Conservation (phyloP, 1,139 yeast genomes). For the Blastobotrys apis region DNA sequence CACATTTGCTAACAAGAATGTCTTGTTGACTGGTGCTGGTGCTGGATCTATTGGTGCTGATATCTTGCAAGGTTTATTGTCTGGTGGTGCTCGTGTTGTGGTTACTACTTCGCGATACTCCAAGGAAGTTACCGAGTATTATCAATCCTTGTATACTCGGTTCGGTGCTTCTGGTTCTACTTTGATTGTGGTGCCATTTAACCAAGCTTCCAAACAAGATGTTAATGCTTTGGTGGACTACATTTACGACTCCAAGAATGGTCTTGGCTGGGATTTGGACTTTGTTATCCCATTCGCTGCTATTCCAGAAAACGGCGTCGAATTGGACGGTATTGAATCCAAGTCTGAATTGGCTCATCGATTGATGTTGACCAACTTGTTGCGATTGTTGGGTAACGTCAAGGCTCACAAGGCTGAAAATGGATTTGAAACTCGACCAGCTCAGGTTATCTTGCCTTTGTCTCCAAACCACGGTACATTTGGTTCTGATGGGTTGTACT, state of each 20-base stretch:
- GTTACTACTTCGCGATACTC: slow-evolving; percentile 96
- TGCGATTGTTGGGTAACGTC: slow-evolving; percentile 87
- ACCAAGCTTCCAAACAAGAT: slow-evolving; percentile 95
- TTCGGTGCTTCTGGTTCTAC: slow-evolving; percentile 90
- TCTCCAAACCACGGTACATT: slow-evolving; percentile 99
- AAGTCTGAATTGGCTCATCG: slow-evolving; percentile 97
- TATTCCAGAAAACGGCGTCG: slow-evolving; percentile 97
- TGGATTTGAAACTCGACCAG: slow-evolving; percentile 91
- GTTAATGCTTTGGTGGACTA: slow-evolving; percentile 79
- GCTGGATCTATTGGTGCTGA: slow-evolving; percentile 99
- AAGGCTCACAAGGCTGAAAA: slow-evolving; percentile 71
- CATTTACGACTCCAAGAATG: slow-evolving; percentile 82
- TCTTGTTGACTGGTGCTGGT: slow-evolving; percentile 96
- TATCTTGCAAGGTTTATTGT: slow-evolving; percentile 84
- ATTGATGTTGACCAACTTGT: slow-evolving; percentile 92
- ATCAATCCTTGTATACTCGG: slow-evolving; percentile 88
- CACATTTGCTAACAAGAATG: slow-evolving; percentile 82
- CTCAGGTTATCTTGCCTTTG: slow-evolving; percentile 92
- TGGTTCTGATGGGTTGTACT: slow-evolving; percentile 96
- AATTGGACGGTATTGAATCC: slow-evolving; percentile 87
- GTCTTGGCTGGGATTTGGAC: slow-evolving; percentile 97
- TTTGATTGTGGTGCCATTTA: slow-evolving; percentile 93
- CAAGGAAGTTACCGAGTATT: slow-evolving; percentile 89
- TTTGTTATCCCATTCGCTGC: slow-evolving; percentile 97
- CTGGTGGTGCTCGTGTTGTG: slow-evolving; percentile 97